Evolutionary conservation across 2,329 filamentous ascomycete genomes (phyloP).

Genomic region (Aspergillus uvarum): DNA sequence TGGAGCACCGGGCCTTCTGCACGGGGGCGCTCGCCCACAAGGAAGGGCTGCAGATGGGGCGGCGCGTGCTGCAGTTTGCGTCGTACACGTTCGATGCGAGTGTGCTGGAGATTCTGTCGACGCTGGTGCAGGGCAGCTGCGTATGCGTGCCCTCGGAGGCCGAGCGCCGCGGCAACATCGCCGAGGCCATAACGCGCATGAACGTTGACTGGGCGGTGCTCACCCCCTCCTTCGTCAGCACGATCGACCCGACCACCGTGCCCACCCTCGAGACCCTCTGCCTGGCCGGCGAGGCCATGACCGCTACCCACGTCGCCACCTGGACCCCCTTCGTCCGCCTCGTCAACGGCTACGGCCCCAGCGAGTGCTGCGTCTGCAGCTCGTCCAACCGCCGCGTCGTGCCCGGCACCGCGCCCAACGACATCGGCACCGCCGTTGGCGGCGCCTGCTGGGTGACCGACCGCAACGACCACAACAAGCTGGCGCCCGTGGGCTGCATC

Average conservation of each 20-base stretch:
- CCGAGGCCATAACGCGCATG: slow-evolving; percentile 39
- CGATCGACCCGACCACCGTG: not conserved
- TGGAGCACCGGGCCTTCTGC: slow-evolving; percentile 56
- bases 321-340: not conserved
- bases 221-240: slow-evolving; percentile 9
- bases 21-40: slow-evolving; percentile 53
- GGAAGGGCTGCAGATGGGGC: slow-evolving; percentile 45
- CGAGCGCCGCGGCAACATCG: slow-evolving; percentile 46
- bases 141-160: slow-evolving; percentile 50
- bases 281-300: slow-evolving; percentile 9
- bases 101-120: slow-evolving; percentile 23
- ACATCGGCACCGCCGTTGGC: slow-evolving; percentile 18
- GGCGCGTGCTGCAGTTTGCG: slow-evolving; percentile 40
- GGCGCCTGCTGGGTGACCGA: slow-evolving; percentile 27
- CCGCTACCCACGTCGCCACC: not conserved
- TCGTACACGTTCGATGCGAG: slow-evolving; percentile 41
- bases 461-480: slow-evolving; percentile 25
- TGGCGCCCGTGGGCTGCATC: slow-evolving; percentile 16
- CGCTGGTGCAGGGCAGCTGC: slow-evolving; percentile 19
- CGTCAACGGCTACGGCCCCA: slow-evolving; percentile 39
- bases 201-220: slow-evolving; percentile 6
- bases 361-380: not conserved
- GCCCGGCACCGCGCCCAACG: slow-evolving; percentile 1
- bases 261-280: not conserved
- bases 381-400: not conserved